These are phyloP conservation scores for Camellia lanceoleosa DNA, from an alignment of 148 eudicot genomes.

Conservation along the genomic window DNA sequence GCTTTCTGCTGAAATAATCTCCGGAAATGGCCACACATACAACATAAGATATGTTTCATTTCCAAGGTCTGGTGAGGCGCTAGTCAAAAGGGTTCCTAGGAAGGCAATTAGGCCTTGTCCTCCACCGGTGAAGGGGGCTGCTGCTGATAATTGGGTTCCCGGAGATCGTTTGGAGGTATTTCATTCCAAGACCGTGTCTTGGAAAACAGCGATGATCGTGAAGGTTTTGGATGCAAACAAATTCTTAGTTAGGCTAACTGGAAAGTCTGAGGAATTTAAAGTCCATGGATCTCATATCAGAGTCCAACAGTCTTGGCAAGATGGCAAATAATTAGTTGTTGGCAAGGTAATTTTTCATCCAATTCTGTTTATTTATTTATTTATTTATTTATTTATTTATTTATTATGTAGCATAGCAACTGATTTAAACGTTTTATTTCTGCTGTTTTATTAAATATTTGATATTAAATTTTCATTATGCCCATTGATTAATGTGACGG, in stretches of 20 bases:
- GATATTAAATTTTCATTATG: background rate
- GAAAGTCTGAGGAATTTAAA: constrained; percentile 34
- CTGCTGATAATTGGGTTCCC: constrained; percentile 23
- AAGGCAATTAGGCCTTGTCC: constrained; percentile 53
- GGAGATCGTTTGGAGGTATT: constrained; percentile 69
- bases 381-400: too few species aligned
- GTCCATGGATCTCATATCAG: constrained; percentile 38
- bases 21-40: constrained; percentile 45
- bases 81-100: constrained; percentile 42
- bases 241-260: constrained; percentile 41
- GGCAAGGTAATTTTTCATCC: constrained; percentile 42
- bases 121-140: constrained; percentile 19
- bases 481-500: background rate
- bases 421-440: background rate
- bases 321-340: constrained; percentile 43
- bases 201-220: constrained; percentile 50
- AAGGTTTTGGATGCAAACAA: constrained; percentile 33
- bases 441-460: background rate
- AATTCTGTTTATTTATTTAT: too few species aligned
- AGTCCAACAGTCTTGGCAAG: constrained; percentile 49
- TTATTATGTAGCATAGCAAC: too few species aligned
- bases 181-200: constrained; percentile 28
- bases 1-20: constrained; percentile 47
- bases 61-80: background rate
- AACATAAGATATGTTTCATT: constrained; percentile 32